These are phyloP conservation scores for Trypanosoma scelopori DNA, from an alignment of 208 protist genomes.

Conservation along the genomic window DNA sequence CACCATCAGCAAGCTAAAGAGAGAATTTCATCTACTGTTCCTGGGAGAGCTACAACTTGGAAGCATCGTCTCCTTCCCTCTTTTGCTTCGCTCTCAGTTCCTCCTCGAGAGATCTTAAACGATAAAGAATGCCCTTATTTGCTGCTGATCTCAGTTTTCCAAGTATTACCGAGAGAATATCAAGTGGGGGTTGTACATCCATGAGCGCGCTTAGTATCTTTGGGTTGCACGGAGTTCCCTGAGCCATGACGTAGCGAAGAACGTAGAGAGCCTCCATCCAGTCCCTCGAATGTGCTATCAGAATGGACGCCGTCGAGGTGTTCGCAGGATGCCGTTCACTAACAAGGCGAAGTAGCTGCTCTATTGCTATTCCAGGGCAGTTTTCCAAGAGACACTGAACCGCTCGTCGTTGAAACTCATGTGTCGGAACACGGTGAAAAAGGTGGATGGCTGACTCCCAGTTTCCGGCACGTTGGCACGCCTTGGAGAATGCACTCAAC, in stretches of 20 bases:
- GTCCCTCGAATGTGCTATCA: conserved; percentile 26
- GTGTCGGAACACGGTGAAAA: conserved; percentile 45
- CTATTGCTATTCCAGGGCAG: conserved; percentile 2
- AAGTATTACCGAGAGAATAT: conserved; percentile 37
- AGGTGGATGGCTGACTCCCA: conserved; percentile 55
- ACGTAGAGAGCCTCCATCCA: conserved; percentile 42
- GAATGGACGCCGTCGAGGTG: conserved; percentile 21
- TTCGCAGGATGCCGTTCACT: conserved; percentile 12
- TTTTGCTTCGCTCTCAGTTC: not conserved
- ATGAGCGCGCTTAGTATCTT: conserved; percentile 66
- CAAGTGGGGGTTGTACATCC: conserved; percentile 28
- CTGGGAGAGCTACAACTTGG: too few relatives aligned
- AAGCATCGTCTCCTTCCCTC: not conserved
- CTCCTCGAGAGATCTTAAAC: conserved; percentile 26
- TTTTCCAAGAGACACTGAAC: conserved; percentile 36
- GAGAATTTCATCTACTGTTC: not conserved
- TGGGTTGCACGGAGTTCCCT: conserved; percentile 55
- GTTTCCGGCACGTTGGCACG: conserved; percentile 41
- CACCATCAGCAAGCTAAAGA: conserved; percentile 3
- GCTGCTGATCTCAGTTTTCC: conserved; percentile 36
- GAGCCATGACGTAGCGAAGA: conserved; percentile 44
- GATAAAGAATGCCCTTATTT: conserved; percentile 55
- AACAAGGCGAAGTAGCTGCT: conserved; percentile 13
- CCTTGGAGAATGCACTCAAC: conserved; percentile 45
- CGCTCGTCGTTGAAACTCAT: conserved; percentile 60